Conservation (phyloP, 73 alveolate species). For the Stentor coeruleus region DNA sequence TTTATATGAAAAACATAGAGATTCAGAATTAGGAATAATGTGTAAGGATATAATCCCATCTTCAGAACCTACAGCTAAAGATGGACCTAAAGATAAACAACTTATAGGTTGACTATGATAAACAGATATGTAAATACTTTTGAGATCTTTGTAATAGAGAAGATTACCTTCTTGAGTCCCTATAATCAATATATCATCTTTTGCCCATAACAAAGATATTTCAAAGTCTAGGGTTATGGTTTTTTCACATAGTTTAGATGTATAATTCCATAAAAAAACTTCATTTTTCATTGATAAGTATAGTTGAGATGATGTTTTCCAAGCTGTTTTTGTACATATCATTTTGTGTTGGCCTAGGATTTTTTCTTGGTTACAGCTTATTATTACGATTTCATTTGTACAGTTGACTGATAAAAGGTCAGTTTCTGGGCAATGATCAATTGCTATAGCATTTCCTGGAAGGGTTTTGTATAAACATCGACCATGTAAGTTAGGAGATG, state of each 20-base stretch:
- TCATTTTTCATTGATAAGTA: neutral
- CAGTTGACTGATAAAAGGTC: too few species aligned
- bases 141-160: neutral
- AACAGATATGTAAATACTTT: neutral
- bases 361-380: neutral
- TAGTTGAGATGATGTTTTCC: neutral
- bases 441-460: neutral
- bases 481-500: neutral
- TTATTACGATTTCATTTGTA: neutral
- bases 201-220: neutral
- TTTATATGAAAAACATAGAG: too few species aligned
- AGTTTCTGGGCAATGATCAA: too few species aligned
- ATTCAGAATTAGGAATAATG: too few species aligned
- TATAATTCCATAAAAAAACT: neutral
- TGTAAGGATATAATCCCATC: too few species aligned
- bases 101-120: neutral
- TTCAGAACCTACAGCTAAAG: constrained; percentile 2
- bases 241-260: neutral
- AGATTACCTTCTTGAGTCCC: constrained; percentile 21
- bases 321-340: neutral
- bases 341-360: neutral
- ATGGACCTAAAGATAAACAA: neutral
- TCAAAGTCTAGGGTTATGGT: neutral
- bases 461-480: neutral
- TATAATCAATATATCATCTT: neutral